Conservation (phyloP, 1,284 basidiomycete species). For the Tylopilus sp. region DNA sequence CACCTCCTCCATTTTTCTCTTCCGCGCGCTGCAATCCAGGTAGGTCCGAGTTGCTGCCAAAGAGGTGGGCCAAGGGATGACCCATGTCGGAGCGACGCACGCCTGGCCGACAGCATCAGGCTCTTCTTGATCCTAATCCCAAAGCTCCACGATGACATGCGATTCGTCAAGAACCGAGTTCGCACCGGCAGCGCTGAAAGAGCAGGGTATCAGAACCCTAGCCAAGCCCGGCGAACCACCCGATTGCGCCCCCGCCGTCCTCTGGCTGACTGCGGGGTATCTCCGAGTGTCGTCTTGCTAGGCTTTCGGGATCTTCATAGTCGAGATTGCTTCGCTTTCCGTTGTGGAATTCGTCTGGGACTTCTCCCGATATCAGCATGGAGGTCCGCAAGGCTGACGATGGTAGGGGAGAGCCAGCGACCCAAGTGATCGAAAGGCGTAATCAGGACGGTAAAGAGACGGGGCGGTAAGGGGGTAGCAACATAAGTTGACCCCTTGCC, state of each 20-base stretch:
- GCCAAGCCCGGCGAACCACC: neutral
- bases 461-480: neutral
- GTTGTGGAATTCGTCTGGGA: slow-evolving; percentile 1
- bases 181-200: neutral
- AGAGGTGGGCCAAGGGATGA: neutral
- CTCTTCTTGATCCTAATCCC: neutral
- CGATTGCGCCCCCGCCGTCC: too few relatives aligned
- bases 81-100: neutral
- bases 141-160: slow-evolving; percentile 4
- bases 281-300: neutral
- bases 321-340: neutral
- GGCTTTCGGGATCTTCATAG: neutral
- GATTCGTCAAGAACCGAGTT: too few relatives aligned
- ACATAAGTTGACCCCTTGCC: neutral
- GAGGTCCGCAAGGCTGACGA: slow-evolving; percentile 5
- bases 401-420: slow-evolving; percentile 3
- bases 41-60: neutral
- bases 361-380: slow-evolving; percentile 6
- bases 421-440: slow-evolving; percentile 1
- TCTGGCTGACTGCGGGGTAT: fast-evolving
- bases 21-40: neutral
- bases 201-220: too few relatives aligned
- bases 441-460: neutral
- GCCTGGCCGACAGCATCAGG: neutral
- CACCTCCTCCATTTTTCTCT: neutral